A percentile compares a stretch with the other conserved stretches of the same genome.
phyloP scores from a whole-genome alignment of 2,329 filamentous ascomycete genomes.

The Graphilbum sp. region DNA sequence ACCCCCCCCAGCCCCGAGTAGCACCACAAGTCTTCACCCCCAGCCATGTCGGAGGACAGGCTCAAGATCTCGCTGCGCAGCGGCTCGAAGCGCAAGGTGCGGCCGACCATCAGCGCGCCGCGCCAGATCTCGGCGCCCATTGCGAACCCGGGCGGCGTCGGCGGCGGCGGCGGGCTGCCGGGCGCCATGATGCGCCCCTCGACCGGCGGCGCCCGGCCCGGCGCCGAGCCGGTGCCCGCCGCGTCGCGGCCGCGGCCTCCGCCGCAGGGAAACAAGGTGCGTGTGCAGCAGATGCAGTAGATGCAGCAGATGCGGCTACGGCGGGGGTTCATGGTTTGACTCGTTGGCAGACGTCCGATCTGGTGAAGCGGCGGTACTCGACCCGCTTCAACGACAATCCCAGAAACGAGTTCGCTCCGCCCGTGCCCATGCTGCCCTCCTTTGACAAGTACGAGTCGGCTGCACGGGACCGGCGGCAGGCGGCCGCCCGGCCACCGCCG shows the following conservation, averaged over 20 bases:
- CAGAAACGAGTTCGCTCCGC: slow-evolving; percentile 58
- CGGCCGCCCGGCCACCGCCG: not conserved
- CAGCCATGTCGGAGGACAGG: slow-evolving; percentile 42
- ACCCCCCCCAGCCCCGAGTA: no score
- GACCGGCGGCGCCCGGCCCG: slow-evolving; percentile 13
- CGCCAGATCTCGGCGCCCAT: slow-evolving; percentile 47
- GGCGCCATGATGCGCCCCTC: slow-evolving; percentile 17
- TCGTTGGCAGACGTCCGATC: slow-evolving; percentile 45
- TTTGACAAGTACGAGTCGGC: slow-evolving; percentile 38
- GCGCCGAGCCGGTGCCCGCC: slow-evolving; percentile 14
- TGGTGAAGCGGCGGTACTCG: slow-evolving; percentile 90
- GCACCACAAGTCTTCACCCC: no score
- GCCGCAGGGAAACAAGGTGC: slow-evolving; percentile 39
- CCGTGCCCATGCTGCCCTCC: slow-evolving; percentile 52
- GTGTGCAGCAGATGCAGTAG: no score
- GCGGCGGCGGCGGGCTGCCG: slow-evolving; percentile 11
- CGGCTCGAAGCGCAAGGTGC: slow-evolving; percentile 41
- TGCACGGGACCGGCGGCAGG: slow-evolving; percentile 23
- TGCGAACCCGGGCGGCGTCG: slow-evolving; percentile 25
- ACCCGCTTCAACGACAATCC: slow-evolving; percentile 73
- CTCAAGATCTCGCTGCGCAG: slow-evolving; percentile 47
- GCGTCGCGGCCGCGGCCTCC: slow-evolving; percentile 28
- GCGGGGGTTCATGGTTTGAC: not conserved
- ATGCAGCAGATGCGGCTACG: no score
- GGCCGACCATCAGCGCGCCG: slow-evolving; percentile 46